Evolutionary conservation across 73 alveolate species (phyloP), one percentile per base, ranked within the genome.

Genomic region (Effrenium voratum): DNA sequence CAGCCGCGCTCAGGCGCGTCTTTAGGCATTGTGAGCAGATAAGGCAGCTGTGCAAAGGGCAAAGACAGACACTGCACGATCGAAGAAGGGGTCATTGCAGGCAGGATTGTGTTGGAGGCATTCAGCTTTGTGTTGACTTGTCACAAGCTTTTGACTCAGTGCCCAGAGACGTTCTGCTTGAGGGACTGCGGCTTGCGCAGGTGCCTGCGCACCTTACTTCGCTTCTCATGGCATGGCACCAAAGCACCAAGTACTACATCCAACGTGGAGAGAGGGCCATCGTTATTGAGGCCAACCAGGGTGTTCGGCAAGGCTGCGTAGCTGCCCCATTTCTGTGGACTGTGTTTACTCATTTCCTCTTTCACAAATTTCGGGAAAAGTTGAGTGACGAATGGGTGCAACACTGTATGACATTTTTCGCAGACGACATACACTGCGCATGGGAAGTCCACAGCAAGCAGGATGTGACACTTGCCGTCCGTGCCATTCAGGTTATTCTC

Each of bases 371-470:
- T 1, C 49, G 47, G 24, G 50, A 28, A 46, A 16, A 28, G 43
- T 12, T 82, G 15, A 41, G 57, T 43, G 15, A 2, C 66, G 36
- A 19, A 2, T 57, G 76, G 49, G 19, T 60, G 6, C 19, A 1
- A 0, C 5, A 34, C n/a, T 40, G 10, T 26, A 22, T 82, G 30
- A 50, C 57, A 3, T 3, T 82, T 4, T 82, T n/a, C 46, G 93
- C 93, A 10, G 93, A 82, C n/a, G 93, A 82, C 55, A 50, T 28
- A 0, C 93, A 82, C 41, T 49, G 63, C 40, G 66, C 77, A 6
- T 36, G 40, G 0, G 40, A 49, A 2, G 30, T 82, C 57, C 52
- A 6, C 43, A 1, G 32, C 3, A 0, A 3, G 76, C 55, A 32
- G 28, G 77, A 50, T 0, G 57, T 82, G 38, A 30, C 22, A 2